phyloP scores from a whole-genome alignment of 2,329 filamentous ascomycete genomes.

The Phyllosticta paracitricarpa region DNA sequence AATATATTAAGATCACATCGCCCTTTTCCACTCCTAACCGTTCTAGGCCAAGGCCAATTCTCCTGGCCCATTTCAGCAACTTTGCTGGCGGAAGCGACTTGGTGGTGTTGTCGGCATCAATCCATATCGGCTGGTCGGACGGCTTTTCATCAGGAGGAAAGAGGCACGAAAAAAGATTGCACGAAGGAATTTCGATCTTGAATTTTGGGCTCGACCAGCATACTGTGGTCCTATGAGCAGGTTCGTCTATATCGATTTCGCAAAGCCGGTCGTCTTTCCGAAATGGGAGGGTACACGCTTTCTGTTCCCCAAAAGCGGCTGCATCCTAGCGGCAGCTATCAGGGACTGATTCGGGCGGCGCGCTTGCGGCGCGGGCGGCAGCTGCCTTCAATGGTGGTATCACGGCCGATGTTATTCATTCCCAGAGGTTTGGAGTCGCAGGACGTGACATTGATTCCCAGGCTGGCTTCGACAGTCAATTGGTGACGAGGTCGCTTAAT shows the following conservation, averaged over 20 bases:
- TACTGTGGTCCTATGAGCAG: slow-evolving; percentile 14
- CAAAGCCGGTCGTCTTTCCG: neutral
- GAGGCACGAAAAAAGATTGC: slow-evolving; percentile 32
- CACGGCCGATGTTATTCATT: neutral
- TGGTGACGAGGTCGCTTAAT: neutral
- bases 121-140: slow-evolving; percentile 43
- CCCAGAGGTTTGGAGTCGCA: neutral
- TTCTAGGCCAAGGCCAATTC: slow-evolving; percentile 41
- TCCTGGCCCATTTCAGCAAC: slow-evolving; percentile 41
- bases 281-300: neutral
- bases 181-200: slow-evolving; percentile 38
- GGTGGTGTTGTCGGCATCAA: slow-evolving; percentile 39
- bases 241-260: neutral
- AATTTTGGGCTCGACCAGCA: slow-evolving; percentile 39
- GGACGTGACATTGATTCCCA: neutral
- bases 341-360: neutral
- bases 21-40: slow-evolving; percentile 35
- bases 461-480: neutral
- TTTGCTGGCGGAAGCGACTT: slow-evolving; percentile 39
- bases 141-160: slow-evolving; percentile 24
- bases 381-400: neutral
- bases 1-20: slow-evolving; percentile 46
- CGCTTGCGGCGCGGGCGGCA: neutral
- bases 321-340: neutral
- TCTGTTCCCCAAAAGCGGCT: neutral